A percentile compares a stretch with the other conserved stretches of the same genome.
Evolutionary conservation across 129 eudicot genomes (phyloP).

Genomic region (Chrysanthemum makinoi): DNA sequence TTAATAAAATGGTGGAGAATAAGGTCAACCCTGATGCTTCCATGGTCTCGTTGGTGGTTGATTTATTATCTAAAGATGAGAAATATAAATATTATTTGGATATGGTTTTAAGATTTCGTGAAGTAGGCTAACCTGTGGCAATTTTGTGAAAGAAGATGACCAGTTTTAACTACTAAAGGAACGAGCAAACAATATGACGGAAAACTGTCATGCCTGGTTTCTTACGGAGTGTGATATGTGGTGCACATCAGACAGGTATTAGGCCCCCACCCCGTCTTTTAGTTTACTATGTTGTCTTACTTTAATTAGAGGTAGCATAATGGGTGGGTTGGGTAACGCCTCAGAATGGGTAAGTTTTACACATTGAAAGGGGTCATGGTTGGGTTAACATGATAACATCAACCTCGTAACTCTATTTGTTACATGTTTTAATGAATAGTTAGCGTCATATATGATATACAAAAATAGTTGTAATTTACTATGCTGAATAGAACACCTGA

Average conservation of each 20-base stretch:
- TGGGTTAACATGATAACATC: not conserved
- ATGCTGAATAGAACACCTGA: not conserved
- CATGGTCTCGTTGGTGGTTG: constrained; percentile 42
- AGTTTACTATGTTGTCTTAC: too few relatives aligned
- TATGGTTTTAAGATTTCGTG: constrained; percentile 40
- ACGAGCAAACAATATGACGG: constrained; percentile 10
- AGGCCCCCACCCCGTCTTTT: not conserved
- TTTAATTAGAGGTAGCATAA: constrained; percentile 7
- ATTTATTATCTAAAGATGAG: constrained; percentile 52
- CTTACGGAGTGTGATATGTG: not conserved
- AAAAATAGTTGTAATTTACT: too few relatives aligned
- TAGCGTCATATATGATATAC: too few relatives aligned
- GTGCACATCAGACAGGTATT: constrained; percentile 27
- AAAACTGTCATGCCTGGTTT: constrained; percentile 5
- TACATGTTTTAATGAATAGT: too few relatives aligned
- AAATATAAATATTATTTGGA: constrained; percentile 35
- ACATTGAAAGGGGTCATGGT: not conserved
- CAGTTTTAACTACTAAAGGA: not conserved
- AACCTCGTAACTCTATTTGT: not conserved
- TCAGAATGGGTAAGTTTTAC: not conserved
- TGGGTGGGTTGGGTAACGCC: constrained; percentile 1
- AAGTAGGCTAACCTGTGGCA: constrained; percentile 13
- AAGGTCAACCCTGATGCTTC: constrained; percentile 39
- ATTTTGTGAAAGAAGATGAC: not conserved
- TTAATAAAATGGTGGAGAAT: constrained; percentile 47